A percentile compares a stretch with the other conserved stretches of the same genome.
Evolutionary conservation across 495 filamentous ascomycete species (phyloP).

Genomic region (Bathelium albidoporum): DNA sequence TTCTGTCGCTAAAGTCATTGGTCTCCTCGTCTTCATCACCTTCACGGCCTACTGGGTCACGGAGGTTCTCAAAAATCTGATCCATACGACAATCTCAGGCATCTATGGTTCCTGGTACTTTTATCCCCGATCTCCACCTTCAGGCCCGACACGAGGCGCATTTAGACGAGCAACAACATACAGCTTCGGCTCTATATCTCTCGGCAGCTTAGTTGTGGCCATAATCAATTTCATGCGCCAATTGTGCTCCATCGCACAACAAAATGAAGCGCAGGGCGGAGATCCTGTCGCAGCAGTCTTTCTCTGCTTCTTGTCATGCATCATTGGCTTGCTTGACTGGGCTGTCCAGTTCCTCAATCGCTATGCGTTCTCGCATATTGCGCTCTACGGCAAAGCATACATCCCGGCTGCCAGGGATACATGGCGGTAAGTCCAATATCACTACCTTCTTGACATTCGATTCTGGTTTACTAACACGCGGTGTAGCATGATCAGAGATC

Average conservation of each 20-base stretch:
- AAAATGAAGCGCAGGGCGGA: conserved; percentile 52
- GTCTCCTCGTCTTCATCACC: conserved; percentile 74
- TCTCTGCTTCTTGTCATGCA: conserved; percentile 61
- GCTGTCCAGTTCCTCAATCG: conserved; percentile 68
- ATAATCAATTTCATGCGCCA: conserved; percentile 77
- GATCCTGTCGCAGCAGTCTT: conserved; percentile 56
- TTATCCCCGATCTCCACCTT: conserved; percentile 58
- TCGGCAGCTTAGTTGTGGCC: conserved; percentile 79
- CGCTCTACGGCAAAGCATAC: conserved; percentile 81
- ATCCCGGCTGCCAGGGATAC: conserved; percentile 78
- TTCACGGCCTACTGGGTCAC: conserved; percentile 89
- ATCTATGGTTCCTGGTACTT: conserved; percentile 95
- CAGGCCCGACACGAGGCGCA: conserved; percentile 64
- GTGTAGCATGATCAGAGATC: conserved; percentile 68
- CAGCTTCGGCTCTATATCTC: conserved; percentile 80
- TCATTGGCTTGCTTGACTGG: conserved; percentile 76
- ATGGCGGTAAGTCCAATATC: conserved; percentile 44
- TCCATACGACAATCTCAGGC: conserved; percentile 77
- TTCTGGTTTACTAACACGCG: conserved; percentile 2
- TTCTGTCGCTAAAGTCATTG: conserved; percentile 64
- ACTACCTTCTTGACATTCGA: not conserved
- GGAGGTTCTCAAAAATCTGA: conserved; percentile 84
- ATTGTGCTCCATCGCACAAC: conserved; percentile 60
- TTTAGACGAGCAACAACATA: conserved; percentile 72
- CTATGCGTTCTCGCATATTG: conserved; percentile 88